Conservation (phyloP, 495 filamentous ascomycete genomes). For the Lophium mytilinum region DNA sequence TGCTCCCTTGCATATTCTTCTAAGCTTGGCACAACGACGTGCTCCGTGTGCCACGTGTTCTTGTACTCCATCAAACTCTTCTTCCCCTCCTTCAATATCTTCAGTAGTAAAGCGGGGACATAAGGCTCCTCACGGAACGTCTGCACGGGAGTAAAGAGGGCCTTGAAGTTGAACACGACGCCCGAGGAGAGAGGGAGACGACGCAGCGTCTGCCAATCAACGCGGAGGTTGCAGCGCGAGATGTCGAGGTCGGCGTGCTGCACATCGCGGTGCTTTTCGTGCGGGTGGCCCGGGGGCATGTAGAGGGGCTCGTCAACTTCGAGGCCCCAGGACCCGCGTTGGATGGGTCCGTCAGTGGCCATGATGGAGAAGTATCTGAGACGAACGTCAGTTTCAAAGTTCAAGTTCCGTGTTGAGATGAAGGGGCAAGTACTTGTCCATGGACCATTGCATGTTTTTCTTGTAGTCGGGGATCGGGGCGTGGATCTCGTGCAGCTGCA, state of each 20-base stretch:
- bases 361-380: conserved; percentile 72
- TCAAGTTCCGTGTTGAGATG: neutral
- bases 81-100: conserved; percentile 67
- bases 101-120: conserved; percentile 59
- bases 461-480: conserved; percentile 75
- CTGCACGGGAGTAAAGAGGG: conserved; percentile 67
- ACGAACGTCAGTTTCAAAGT: neutral
- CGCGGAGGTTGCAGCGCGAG: conserved; percentile 63
- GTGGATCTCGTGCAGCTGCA: conserved; percentile 69
- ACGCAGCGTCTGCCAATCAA: conserved; percentile 88
- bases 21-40: conserved; percentile 61
- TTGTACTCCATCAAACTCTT: conserved; percentile 73
- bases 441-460: conserved; percentile 81
- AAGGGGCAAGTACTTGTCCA: conserved; percentile 57
- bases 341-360: conserved; percentile 66
- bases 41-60: conserved; percentile 74
- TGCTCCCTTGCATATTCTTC: conserved; percentile 66
- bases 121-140: conserved; percentile 70
- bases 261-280: conserved; percentile 46
- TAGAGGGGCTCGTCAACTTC: conserved; percentile 72
- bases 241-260: conserved; percentile 51
- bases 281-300: conserved; percentile 67
- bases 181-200: conserved; percentile 68
- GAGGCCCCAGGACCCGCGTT: conserved; percentile 81
- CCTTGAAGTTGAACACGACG: conserved; percentile 88